Percentiles rank a stretch among this genome's conserved stretches.
These are phyloP conservation scores for Microbotryum silenes-acaulis DNA, from an alignment of 1,284 basidiomycete species.

Conservation along the genomic window DNA sequence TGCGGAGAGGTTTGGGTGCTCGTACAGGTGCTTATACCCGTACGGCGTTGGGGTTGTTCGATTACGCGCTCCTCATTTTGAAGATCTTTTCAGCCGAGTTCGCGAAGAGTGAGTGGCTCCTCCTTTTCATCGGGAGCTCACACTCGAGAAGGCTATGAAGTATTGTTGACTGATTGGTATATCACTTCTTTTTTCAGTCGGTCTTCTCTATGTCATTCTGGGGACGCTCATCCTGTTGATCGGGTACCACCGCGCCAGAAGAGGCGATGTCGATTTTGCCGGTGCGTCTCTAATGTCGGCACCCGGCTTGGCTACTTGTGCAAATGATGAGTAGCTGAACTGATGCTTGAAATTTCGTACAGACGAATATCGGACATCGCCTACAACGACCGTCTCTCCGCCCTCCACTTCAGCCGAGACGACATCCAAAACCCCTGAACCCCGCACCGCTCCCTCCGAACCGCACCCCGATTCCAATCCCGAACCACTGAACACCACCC, in stretches of 20 bases:
- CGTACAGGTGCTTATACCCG: constrained; percentile 1
- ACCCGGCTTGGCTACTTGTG: no score
- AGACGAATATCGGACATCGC: no score
- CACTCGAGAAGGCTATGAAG: not conserved
- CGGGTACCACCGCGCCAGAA: not conserved
- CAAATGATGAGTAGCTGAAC: no score
- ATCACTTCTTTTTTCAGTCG: constrained; percentile 5
- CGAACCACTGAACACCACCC: no score
- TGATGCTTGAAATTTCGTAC: no score
- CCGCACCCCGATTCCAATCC: no score
- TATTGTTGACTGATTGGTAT: not conserved
- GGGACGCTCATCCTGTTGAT: constrained; percentile 14
- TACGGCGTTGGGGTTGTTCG: constrained; percentile 1
- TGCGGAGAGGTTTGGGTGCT: not conserved
- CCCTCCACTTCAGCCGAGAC: no score
- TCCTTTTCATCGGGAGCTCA: not conserved
- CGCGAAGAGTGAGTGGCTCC: constrained; percentile 7
- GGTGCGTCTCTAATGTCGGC: constrained; percentile 4
- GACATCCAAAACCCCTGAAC: no score
- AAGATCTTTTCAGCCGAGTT: constrained; percentile 23
- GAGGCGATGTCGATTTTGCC: constrained; percentile 22
- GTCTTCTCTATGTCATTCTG: constrained; percentile 21
- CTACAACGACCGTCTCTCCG: no score
- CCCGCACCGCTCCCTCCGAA: no score
- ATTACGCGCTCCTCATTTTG: constrained; percentile 17